Conservation (phyloP, 495 filamentous ascomycete genomes). For the Antarctomyces pellizariae region DNA sequence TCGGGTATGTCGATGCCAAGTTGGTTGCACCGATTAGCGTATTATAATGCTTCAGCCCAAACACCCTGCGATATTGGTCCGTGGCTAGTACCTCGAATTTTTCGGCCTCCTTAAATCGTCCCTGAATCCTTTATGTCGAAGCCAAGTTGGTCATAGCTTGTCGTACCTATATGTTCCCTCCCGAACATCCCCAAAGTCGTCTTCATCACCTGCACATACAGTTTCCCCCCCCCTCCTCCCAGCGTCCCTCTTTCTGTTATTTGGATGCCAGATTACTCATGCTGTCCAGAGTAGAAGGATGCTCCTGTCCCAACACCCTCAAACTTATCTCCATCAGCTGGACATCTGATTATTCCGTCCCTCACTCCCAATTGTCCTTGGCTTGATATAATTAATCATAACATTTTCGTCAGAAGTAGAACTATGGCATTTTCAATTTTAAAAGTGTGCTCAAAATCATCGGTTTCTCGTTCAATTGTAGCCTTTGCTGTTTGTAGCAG, state of each 20-base stretch:
- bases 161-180: slow-evolving; percentile 3
- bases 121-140: slow-evolving; percentile 10
- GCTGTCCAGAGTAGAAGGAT: slow-evolving; percentile 4
- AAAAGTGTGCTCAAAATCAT: no score
- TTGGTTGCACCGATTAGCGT: slow-evolving; percentile 16
- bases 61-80: not conserved
- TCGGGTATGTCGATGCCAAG: slow-evolving; percentile 13
- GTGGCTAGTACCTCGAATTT: slow-evolving; percentile 1
- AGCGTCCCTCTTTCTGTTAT: slow-evolving; percentile 3
- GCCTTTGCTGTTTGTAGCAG: no score
- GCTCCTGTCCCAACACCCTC: slow-evolving; percentile 1
- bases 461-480: no score
- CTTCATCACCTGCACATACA: slow-evolving; percentile 2
- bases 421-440: no score
- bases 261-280: slow-evolving; percentile 3
- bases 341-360: slow-evolving; percentile 3
- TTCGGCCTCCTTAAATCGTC: slow-evolving; percentile 4
- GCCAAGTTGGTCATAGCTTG: slow-evolving; percentile 11
- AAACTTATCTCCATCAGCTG: slow-evolving; percentile 1
- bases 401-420: no score
- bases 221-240: slow-evolving; percentile 10
- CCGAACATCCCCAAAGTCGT: not conserved
- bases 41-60: slow-evolving; percentile 14
- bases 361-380: no score
- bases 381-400: no score